Conservation (phyloP, 768 basidiomycete species). For the Rhodotorula sphaerocarpa region DNA sequence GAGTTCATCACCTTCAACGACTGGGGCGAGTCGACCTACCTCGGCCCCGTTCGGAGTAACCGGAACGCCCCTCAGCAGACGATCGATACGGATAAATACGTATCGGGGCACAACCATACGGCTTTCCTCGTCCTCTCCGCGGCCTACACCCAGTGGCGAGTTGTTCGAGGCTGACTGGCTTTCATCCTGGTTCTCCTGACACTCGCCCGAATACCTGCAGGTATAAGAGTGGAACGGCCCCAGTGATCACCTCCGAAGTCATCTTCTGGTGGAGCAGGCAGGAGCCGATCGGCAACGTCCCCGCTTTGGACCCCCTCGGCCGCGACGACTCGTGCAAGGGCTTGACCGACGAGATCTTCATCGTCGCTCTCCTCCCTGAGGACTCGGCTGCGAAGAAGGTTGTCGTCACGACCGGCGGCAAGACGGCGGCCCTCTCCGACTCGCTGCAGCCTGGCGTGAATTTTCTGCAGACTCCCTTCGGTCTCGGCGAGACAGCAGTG, state of each 20-base stretch:
- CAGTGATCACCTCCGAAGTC: slow-evolving; percentile 12
- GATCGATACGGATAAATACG: slow-evolving; percentile 16
- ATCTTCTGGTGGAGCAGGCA: slow-evolving; percentile 20
- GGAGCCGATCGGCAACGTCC: background rate
- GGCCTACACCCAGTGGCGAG: slow-evolving; percentile 19
- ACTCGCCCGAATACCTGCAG: background rate
- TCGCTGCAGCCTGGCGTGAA: slow-evolving; percentile 10
- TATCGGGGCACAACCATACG: slow-evolving; percentile 10
- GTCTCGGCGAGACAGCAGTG: slow-evolving; percentile 2
- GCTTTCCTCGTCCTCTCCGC: slow-evolving; percentile 8
- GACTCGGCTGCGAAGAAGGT: background rate
- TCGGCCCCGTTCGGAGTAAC: slow-evolving; percentile 1
- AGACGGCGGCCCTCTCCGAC: background rate
- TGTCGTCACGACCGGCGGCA: slow-evolving; percentile 8
- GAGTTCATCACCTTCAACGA: slow-evolving; percentile 20
- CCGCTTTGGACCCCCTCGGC: slow-evolving; percentile 11
- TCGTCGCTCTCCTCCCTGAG: background rate
- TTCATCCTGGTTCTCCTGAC: too few species aligned
- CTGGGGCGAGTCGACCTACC: slow-evolving; percentile 27
- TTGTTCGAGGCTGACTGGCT: too few species aligned
- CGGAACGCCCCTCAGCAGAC: slow-evolving; percentile 3
- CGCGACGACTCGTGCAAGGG: background rate
- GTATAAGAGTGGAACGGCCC: slow-evolving; percentile 8
- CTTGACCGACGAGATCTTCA: slow-evolving; percentile 13
- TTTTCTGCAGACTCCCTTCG: slow-evolving; percentile 1